Evolutionary conservation across 352 stramenopile species (phyloP).

Genomic region (Thraustochytrium striatum): DNA sequence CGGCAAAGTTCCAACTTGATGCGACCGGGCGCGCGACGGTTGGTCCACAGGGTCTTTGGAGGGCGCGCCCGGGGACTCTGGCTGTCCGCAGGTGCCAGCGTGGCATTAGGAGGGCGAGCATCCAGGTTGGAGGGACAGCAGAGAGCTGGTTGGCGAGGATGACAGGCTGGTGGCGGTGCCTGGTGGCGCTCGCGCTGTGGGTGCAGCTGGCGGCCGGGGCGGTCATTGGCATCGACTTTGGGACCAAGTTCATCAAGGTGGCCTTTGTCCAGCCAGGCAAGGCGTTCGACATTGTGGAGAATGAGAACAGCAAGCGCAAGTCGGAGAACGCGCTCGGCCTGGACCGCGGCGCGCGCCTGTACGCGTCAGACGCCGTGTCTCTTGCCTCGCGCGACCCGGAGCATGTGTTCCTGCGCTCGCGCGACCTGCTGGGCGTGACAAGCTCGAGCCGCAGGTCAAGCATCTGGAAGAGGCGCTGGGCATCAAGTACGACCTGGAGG

Average conservation of each 20-base stretch:
- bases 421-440: slow-evolving; percentile 54
- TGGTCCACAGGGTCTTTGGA: too few species aligned
- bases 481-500: slow-evolving; percentile 62
- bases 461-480: slow-evolving; percentile 57
- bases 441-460: slow-evolving; percentile 66
- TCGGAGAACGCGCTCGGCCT: slow-evolving; percentile 89
- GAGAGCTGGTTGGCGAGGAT: too few species aligned
- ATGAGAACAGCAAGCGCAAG: slow-evolving; percentile 96
- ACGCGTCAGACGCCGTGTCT: slow-evolving; percentile 85
- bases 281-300: slow-evolving; percentile 90
- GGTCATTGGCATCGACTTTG: slow-evolving; percentile 79
- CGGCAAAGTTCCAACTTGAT: too few species aligned
- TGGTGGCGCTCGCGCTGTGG: background rate
- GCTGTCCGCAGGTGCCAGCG: too few species aligned
- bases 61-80: too few species aligned
- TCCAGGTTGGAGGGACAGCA: too few species aligned
- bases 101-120: too few species aligned
- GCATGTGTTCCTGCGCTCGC: slow-evolving; percentile 46
- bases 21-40: too few species aligned
- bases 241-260: slow-evolving; percentile 87
- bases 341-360: slow-evolving; percentile 81
- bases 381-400: slow-evolving; percentile 85
- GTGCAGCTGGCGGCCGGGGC: background rate
- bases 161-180: background rate
- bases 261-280: slow-evolving; percentile 81